Base-by-base conservation (phyloP, 306 rosid genomes). In the Gastrolobium villosum region DNA sequence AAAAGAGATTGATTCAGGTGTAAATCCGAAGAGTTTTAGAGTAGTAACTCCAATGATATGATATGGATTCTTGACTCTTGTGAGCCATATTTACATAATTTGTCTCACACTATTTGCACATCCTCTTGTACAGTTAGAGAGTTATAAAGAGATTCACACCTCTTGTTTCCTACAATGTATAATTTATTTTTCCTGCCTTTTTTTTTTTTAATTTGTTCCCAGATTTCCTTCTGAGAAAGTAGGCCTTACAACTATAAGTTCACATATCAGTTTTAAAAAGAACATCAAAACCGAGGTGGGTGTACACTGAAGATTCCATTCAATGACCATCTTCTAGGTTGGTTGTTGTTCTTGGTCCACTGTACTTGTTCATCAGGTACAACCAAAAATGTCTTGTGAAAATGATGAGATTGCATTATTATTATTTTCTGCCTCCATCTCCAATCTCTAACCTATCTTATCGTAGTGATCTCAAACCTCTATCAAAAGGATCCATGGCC, bases 71-170 rank as follows among this genome's bases (percentile, higher is more conserved):
- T 45, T 54, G 68, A 83, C 49, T 54, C 55, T 45, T 54, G 68
- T 63, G 83, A 72, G 48, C 35, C 69, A 50, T 76, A 53, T 49
- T 72, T 30, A 60, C 52, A 44, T 40, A 53, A 48, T 56, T 57
- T 52, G 78, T 81, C 14, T 77, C 67, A 15, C 44, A 72, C 48
- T 30, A 32, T 63, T 48, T 50, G 64, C 79, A 74, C 60, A 59
- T 60, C 60, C 55, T 69, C 65, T 75, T 87, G 88, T 84, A 79
- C 87, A 79, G 85, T 61, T 68, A 70, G 62, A 66, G 57, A 41
- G 3, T 65, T 74, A 71, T 61, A 74, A 80, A 79, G 57, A 60
- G 72, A 66, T 74, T 65, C 69, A 67, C 41, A 56, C 75, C 50
- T 79, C 82, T 78, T 44, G 66, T 61, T 75, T 80, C 44, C 14